A percentile compares a stretch with the other conserved stretches of the same genome.
Evolutionary conservation across 805 yeast species (phyloP).

Genomic region (Yamadazyma sp.): DNA sequence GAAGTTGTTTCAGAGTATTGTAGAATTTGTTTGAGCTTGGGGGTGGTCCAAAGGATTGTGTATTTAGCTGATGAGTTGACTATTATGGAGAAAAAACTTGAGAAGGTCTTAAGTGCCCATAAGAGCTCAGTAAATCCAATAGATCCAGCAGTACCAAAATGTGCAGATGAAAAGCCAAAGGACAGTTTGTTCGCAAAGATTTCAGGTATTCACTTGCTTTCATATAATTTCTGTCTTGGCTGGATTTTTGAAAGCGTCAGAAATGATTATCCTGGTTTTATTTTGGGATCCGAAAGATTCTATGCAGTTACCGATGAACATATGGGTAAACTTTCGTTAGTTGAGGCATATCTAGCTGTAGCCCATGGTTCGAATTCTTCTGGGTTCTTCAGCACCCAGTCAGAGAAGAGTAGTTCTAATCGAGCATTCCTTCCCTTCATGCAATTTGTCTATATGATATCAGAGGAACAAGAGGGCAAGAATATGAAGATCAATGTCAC

Average conservation of each 20-base stretch:
- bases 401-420: conserved; percentile 51
- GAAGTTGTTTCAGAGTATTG: conserved; percentile 60
- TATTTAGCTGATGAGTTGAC: conserved; percentile 29
- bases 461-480: conserved; percentile 24
- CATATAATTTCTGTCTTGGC: conserved; percentile 70
- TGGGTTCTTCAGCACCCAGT: conserved; percentile 46
- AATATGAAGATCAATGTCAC: conserved; percentile 48
- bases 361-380: conserved; percentile 60
- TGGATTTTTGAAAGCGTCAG: conserved; percentile 62
- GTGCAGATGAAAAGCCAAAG: not conserved
- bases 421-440: conserved; percentile 69
- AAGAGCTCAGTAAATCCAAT: too few species aligned
- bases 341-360: conserved; percentile 68
- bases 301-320: conserved; percentile 62
- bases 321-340: conserved; percentile 65
- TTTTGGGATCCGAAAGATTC: conserved; percentile 72
- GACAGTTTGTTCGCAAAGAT: conserved; percentile 20
- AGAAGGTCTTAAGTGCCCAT: conserved; percentile 1
- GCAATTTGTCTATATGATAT: conserved; percentile 52
- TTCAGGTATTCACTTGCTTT: conserved; percentile 55
- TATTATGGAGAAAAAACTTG: conserved; percentile 8
- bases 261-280: conserved; percentile 66
- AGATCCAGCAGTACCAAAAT: too few species aligned
- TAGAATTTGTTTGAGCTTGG: conserved; percentile 58
- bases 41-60: conserved; percentile 41